Evolutionary conservation across 148 eudicot species (phyloP).

Genomic region (Rhododendron henanense): DNA sequence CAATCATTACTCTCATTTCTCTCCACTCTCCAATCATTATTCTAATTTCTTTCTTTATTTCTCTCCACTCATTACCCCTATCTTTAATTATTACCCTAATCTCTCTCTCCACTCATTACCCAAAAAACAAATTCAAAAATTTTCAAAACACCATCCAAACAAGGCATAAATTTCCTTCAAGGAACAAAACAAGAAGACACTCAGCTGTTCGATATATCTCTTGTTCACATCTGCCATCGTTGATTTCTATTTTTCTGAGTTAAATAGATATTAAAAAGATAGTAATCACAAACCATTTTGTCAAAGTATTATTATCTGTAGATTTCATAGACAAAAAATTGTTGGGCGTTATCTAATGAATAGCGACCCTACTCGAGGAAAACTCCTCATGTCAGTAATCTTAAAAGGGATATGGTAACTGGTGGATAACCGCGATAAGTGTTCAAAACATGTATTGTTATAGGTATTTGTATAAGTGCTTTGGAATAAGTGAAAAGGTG

Average conservation of each 20-base stretch:
- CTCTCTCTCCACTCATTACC: no score
- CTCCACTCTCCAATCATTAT: no score
- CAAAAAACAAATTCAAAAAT: no score
- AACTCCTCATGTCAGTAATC: not conserved
- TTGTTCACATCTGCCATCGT: not conserved
- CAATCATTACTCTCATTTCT: no score
- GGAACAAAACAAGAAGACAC: not conserved
- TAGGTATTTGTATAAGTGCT: not conserved
- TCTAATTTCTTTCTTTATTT: no score
- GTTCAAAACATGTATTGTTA: not conserved
- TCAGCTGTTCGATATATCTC: not conserved
- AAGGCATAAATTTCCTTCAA: not conserved
- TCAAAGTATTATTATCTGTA: not conserved
- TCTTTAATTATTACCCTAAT: no score
- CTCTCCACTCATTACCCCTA: no score
- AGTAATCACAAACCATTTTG: not conserved
- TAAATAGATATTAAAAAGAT: not conserved
- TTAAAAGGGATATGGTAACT: not conserved
- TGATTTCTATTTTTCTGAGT: not conserved
- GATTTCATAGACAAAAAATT: not conserved
- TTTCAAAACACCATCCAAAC: no score
- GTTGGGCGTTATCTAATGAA: not conserved
- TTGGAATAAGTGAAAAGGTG: not conserved
- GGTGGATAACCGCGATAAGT: not conserved
- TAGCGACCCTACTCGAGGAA: not conserved